Percentiles rank a stretch among this genome's conserved stretches.
These are phyloP conservation scores for Populus simonii DNA, from an alignment of 345 rosid species.

Conservation along the genomic window DNA sequence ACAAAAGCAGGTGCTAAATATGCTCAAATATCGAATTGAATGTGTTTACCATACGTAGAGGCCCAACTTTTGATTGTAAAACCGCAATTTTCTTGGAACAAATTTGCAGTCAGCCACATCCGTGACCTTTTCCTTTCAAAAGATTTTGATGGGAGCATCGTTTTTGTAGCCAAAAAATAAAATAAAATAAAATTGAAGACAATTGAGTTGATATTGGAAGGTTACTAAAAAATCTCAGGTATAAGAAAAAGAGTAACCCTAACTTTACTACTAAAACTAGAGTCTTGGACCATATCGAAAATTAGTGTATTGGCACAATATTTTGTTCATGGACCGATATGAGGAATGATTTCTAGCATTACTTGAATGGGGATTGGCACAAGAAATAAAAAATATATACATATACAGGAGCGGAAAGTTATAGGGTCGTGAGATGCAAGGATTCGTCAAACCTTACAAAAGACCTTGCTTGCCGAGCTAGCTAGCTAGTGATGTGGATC, in stretches of 20 bases:
- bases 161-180: no score
- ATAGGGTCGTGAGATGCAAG: background rate
- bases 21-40: no score
- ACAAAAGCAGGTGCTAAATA: no score
- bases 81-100: no score
- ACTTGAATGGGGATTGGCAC: background rate
- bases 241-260: background rate
- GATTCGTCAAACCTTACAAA: background rate
- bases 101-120: no score
- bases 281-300: no score
- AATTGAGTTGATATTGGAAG: background rate
- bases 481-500: background rate
- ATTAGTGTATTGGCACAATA: background rate
- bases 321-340: background rate
- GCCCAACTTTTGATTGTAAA: no score
- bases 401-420: background rate
- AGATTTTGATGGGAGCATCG: no score
- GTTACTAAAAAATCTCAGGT: background rate
- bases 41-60: background rate
- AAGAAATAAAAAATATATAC: no score
- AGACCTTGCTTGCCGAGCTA: background rate
- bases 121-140: background rate
- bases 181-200: no score
- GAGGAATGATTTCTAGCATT: background rate
- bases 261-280: background rate